Percentiles rank a stretch among this genome's conserved stretches.
These are phyloP conservation scores for Diaporthe destruens DNA, from an alignment of 2,329 filamentous ascomycete genomes.

Conservation along the genomic window DNA sequence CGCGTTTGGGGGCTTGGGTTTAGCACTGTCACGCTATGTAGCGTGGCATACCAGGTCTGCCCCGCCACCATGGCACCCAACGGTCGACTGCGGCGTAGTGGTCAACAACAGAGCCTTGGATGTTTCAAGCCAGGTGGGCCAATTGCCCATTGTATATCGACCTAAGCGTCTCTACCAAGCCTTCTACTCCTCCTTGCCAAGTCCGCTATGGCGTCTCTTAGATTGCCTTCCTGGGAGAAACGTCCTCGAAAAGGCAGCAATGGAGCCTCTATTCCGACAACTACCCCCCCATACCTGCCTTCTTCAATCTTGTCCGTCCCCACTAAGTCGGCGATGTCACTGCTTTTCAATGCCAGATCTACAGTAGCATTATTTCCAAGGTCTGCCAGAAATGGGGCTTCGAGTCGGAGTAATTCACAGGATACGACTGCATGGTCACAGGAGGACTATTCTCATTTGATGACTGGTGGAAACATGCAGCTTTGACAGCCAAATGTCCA, in stretches of 20 bases:
- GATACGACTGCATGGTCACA: background rate
- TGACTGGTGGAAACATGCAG: slow-evolving; percentile 21
- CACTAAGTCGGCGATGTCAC: slow-evolving; percentile 22
- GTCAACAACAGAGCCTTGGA: background rate
- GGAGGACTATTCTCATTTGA: background rate
- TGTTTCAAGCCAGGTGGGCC: slow-evolving; percentile 13
- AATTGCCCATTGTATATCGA: background rate
- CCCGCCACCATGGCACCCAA: background rate
- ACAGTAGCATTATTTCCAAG: background rate
- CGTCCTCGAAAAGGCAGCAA: slow-evolving; percentile 14
- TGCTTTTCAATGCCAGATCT: background rate
- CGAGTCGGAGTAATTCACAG: background rate
- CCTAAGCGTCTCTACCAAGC: slow-evolving; percentile 18
- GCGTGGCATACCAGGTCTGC: background rate
- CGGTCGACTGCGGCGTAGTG: background rate
- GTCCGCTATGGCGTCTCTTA: slow-evolving; percentile 23
- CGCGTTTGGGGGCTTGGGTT: background rate
- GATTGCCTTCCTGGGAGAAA: slow-evolving; percentile 2
- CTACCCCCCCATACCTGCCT: slow-evolving; percentile 1
- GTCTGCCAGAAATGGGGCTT: background rate
- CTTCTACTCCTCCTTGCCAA: slow-evolving; percentile 26
- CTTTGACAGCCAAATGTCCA: background rate
- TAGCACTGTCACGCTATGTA: slow-evolving; percentile 10
- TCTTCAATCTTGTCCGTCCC: slow-evolving; percentile 2
- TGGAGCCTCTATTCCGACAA: slow-evolving; percentile 18